These are phyloP conservation scores for Apophysomyces sp. DNA, from an alignment of 371 early-diverging fungal genomes.

Conservation along the genomic window DNA sequence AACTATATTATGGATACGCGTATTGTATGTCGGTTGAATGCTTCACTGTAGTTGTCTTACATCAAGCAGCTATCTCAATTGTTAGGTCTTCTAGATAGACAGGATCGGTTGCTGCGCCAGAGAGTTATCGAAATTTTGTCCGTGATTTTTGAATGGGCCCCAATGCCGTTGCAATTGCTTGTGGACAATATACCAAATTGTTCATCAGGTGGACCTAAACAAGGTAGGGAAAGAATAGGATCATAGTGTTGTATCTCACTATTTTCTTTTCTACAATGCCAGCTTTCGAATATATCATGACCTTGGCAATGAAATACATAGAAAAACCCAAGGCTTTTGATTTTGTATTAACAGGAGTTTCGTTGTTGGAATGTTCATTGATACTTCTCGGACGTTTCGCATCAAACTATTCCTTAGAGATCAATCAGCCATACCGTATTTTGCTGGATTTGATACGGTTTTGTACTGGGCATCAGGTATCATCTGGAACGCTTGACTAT, in stretches of 20 bases:
- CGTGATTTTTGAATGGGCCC: conserved; percentile 24
- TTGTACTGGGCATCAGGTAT: not conserved
- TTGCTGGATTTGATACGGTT: not conserved
- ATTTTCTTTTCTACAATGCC: not conserved
- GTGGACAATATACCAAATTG: not conserved
- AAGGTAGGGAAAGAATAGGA: not conserved
- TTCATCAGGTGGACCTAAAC: not conserved
- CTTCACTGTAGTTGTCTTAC: not conserved
- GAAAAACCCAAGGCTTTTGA: not conserved
- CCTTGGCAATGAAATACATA: not conserved
- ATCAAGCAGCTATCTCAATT: conserved; percentile 11
- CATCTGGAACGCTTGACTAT: not conserved
- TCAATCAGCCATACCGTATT: not conserved
- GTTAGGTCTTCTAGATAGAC: conserved; percentile 13
- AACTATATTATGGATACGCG: conserved; percentile 21
- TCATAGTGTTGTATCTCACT: not conserved
- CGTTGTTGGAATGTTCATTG: conserved; percentile 5
- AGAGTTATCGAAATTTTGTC: conserved; percentile 34
- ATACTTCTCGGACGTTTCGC: conserved; percentile 8
- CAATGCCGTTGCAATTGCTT: conserved; percentile 18
- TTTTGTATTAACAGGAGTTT: conserved; percentile 7
- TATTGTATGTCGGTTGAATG: conserved; percentile 15
- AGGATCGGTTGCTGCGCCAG: conserved; percentile 21
- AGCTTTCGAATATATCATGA: conserved; percentile 12
- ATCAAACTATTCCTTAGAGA: not conserved